Evolutionary conservation across 768 basidiomycete species (phyloP), one percentile per base, ranked within the genome.

Genomic region (Coprinopsis cinerea): DNA sequence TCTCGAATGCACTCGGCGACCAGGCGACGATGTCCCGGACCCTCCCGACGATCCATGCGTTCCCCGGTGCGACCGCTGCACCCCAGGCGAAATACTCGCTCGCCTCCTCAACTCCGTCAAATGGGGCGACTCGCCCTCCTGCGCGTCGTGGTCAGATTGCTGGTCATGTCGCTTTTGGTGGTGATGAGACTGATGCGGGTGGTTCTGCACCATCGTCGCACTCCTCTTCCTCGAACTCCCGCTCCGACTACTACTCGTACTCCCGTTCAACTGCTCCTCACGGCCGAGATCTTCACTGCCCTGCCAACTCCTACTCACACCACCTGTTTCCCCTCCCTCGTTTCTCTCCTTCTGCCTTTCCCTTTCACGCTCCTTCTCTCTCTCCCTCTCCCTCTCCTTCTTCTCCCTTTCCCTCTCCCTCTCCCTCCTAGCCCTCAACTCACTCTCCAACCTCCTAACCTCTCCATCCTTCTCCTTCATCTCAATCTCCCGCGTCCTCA

Each of bases 361-460:
- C 14, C 42, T 23, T 30, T 43, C 49, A 18, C 14, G 40, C 40
- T 43, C 25, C 49, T 43, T 43, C 30, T 50, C 41, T 26, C 22
- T 30, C 22, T 50, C 22, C 40, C 32, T 44, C 15, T 34, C 41
- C 41, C 41, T 43, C 28, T 32, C 9, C 28, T 50, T 27, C 4
- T 3, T 4, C n/a, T 50, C 49, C 26, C 18, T 39, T 2, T 22
- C 37, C 39, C 23, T 26, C 25, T 39, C 15, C 20, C 37, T n/a
- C n/a, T n/a, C n/a, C n/a, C n/a, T n/a, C n/a, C n/a, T 50, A 40
- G 18, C 35, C 24, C 44, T 10, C 18, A 51, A 17, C 14, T 51
- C 49, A 1, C 22, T 17, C 15, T 51, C 49, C 44, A 45, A n/a
- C 27, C 27, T 45, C 15, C 28, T 4, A 32, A 45, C 27, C 42